phyloP scores from a whole-genome alignment of 257 asterid genomes.

The Solanum pinnatisectum region DNA sequence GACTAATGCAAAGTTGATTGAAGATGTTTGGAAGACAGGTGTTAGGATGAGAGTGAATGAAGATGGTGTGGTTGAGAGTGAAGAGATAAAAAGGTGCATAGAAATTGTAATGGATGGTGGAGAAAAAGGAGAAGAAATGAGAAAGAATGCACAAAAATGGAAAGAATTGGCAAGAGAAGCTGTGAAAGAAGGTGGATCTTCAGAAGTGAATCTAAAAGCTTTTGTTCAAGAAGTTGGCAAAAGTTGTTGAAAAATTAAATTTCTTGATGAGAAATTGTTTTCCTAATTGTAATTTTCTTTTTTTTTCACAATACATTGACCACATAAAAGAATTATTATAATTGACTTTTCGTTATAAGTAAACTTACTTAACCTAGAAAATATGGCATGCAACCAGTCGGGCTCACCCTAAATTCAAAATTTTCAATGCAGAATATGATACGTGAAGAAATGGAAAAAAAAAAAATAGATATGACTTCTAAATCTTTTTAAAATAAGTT shows the following conservation, averaged over 20 bases:
- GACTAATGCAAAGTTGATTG: slow-evolving; percentile 17
- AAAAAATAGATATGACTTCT: neutral
- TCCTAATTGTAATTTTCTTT: neutral
- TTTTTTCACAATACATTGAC: neutral
- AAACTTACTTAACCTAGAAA: neutral
- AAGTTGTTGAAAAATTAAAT: neutral
- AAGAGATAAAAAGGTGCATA: slow-evolving; percentile 16
- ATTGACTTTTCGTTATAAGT: neutral
- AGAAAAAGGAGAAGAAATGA: slow-evolving; percentile 1
- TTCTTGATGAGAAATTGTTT: neutral
- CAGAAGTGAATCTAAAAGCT: slow-evolving; percentile 1
- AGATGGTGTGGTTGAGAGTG: slow-evolving; percentile 9
- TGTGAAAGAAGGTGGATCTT: slow-evolving; percentile 15
- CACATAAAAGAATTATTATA: neutral
- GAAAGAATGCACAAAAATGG: slow-evolving; percentile 14
- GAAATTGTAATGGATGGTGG: slow-evolving; percentile 8
- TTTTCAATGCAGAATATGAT: neutral
- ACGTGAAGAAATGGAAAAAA: neutral
- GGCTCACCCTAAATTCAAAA: neutral
- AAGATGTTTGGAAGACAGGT: slow-evolving; percentile 19
- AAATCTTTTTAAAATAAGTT: neutral
- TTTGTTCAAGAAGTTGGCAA: slow-evolving; percentile 5
- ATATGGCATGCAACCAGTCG: neutral
- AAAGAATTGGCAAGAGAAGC: slow-evolving; percentile 15
- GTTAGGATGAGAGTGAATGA: slow-evolving; percentile 1